phyloP scores from a whole-genome alignment of 257 asterid genomes.

The Hygrophila difformis region DNA sequence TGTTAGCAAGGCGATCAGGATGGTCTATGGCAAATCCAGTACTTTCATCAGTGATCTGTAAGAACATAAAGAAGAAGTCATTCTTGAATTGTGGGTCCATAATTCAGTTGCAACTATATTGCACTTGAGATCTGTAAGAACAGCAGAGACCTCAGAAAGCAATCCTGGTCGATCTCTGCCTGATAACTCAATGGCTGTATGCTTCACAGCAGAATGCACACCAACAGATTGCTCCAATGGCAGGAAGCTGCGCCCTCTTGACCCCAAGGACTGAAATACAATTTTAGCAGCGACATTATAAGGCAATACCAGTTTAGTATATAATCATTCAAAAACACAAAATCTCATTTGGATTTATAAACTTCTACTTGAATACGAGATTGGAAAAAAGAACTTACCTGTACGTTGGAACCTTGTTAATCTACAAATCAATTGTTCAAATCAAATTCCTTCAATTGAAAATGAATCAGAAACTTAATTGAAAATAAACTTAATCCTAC shows the following conservation, averaged over 20 bases:
- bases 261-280: slow-evolving; percentile 48
- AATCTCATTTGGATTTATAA: too few relatives aligned
- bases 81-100: slow-evolving; percentile 88
- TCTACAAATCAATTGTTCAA: too few relatives aligned
- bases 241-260: slow-evolving; percentile 41
- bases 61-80: slow-evolving; percentile 76
- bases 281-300: slow-evolving; percentile 4
- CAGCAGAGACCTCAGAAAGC: slow-evolving; percentile 76
- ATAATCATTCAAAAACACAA: too few relatives aligned
- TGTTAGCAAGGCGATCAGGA: slow-evolving; percentile 52
- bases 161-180: slow-evolving; percentile 83
- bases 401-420: too few relatives aligned
- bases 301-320: too few relatives aligned
- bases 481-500: too few relatives aligned
- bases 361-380: too few relatives aligned
- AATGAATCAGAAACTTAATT: too few relatives aligned
- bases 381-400: too few relatives aligned
- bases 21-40: slow-evolving; percentile 46
- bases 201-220: slow-evolving; percentile 47
- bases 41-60: slow-evolving; percentile 60
- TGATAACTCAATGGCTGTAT: slow-evolving; percentile 63
- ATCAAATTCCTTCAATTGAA: too few relatives aligned
- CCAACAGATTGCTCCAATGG: slow-evolving; percentile 55
- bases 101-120: slow-evolving; percentile 83
- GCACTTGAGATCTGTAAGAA: slow-evolving; percentile 69